Evolutionary conservation across 108 stramenopile genomes (phyloP).

Genomic region (Pseudonitzschia pungens): DNA sequence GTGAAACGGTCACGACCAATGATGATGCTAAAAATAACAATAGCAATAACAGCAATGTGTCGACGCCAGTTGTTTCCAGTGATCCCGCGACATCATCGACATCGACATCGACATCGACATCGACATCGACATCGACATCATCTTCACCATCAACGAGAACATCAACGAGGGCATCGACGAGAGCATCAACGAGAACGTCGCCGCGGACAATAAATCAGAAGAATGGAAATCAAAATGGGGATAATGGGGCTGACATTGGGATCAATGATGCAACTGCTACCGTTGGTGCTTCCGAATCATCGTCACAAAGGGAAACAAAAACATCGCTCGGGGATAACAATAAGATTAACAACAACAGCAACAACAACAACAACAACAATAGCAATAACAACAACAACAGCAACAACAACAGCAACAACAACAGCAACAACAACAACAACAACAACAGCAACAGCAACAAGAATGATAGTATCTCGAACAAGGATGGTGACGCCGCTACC

Average conservation of each 20-base stretch:
- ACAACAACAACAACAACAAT: too few relatives aligned
- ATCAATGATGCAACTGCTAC: conserved; percentile 5
- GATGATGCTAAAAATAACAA: too few relatives aligned
- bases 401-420: background rate
- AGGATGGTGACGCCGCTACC: background rate
- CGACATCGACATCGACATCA: background rate
- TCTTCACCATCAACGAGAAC: background rate
- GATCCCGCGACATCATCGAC: background rate
- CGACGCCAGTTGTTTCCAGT: background rate
- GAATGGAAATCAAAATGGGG: background rate
- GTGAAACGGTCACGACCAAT: background rate
- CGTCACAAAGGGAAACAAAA: background rate
- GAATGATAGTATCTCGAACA: background rate
- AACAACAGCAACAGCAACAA: too few relatives aligned
- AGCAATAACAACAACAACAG: background rate
- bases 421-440: background rate
- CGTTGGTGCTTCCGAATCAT: background rate
- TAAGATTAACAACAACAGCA: background rate
- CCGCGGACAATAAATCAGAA: background rate
- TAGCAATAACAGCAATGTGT: background rate
- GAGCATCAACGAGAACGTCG: background rate
- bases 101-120: background rate
- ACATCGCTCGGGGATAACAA: background rate
- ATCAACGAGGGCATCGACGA: background rate
- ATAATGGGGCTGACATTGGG: background rate